Base-by-base conservation (phyloP, 2,329 filamentous ascomycete genomes). In the Thielaviopsis cerberus region DNA sequence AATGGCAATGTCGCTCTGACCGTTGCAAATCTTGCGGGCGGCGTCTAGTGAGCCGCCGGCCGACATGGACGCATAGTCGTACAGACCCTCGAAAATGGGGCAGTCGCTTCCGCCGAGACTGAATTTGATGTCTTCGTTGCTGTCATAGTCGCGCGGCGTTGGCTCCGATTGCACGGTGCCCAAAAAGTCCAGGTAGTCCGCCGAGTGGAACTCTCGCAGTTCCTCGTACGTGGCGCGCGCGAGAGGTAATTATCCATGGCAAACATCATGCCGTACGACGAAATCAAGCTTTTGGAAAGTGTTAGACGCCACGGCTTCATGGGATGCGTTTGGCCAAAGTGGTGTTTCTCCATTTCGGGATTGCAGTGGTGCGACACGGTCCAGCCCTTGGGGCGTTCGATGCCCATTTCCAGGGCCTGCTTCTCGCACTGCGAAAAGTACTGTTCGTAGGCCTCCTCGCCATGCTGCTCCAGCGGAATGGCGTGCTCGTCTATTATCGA, bases 251-350 rank as follows among this genome's bases (percentile, higher is more conserved):
- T 85, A 71, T 97, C 89, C 92, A 98, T 97, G 62, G 88, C 89
- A 66, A 91, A 86, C 65, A 94, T 89, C 79, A 98, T 88, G 63
- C 92, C 92, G 69, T 97, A 97, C 1, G 88, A 86, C 67, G 94
- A 84, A 62, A 98, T 88, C 53, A 98, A 80, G 65, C 92, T 88
- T 70, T 98, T 97, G 59, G 92, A 94, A 58, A 98, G 78, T 17
- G 90, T 96, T 63, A 98, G 74, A 37, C 92, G 87, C 91, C 92
- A 97, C 60, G 92, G 92, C 70, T 98, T 98, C 92, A 98, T 98
- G 22, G 92, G 92, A 74, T 98, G 92, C 10, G 88, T 90, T 72
- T 88, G 85, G 63, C 92, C 92, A 69, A 98, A 98, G 70, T 98
- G 92, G 71, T 97, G 91, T 67, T 86, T 86, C 72, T 98, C 92